phyloP scores from a whole-genome alignment of 257 asterid genomes.

The Anisodus acutangulus region DNA sequence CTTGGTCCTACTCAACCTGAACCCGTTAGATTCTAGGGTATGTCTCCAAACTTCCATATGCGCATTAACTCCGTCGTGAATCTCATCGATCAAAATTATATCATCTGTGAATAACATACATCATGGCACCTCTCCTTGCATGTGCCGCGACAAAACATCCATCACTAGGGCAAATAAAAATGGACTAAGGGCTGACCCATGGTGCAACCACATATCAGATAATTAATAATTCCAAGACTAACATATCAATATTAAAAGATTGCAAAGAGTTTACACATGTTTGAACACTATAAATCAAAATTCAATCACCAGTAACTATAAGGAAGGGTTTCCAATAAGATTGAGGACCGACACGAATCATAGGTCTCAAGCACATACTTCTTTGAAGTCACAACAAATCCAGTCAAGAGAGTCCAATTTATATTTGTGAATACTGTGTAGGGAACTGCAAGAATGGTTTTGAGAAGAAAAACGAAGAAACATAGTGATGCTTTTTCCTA shows the following conservation, averaged over 20 bases:
- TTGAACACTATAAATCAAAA: conserved; percentile 12
- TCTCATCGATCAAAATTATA: no score
- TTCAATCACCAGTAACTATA: background rate
- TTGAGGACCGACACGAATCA: background rate
- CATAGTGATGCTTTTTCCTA: background rate
- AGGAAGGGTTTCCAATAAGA: background rate
- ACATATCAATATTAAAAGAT: background rate
- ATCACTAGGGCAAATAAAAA: no score
- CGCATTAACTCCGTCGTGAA: no score
- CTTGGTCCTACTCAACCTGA: no score
- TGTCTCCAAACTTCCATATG: no score
- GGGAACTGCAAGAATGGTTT: background rate
- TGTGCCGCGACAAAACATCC: no score
- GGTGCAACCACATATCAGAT: background rate
- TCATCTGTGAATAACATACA: no score
- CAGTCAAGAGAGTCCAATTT: conserved; percentile 24
- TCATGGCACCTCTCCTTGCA: no score
- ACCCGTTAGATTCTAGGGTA: no score
- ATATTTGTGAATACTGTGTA: background rate
- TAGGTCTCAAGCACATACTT: background rate
- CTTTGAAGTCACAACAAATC: background rate
- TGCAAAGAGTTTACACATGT: conserved; percentile 18
- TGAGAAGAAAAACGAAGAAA: background rate
- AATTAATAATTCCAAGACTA: background rate
- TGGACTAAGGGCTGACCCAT: no score